Conservation (phyloP, 257 asterid genomes). For the Scutellaria minor region DNA sequence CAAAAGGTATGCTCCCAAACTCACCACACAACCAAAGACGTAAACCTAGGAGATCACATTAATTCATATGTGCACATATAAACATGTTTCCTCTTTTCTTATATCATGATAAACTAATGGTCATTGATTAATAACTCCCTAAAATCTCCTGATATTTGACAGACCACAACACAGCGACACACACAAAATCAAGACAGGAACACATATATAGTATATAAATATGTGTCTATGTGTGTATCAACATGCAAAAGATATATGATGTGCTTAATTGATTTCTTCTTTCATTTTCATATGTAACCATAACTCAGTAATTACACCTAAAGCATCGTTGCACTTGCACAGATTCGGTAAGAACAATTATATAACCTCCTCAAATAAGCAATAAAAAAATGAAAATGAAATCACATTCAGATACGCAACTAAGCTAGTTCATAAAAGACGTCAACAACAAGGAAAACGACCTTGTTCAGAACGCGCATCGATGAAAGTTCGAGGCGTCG, state of each 20-base stretch:
- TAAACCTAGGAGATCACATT: neutral
- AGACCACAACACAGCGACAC: neutral
- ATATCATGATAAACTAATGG: neutral
- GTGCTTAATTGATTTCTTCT: neutral
- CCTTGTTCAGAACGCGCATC: conserved; percentile 77
- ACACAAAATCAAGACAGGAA: neutral
- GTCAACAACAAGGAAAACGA: conserved; percentile 25
- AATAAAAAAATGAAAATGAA: neutral
- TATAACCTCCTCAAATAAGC: conserved; percentile 10
- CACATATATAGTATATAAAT: neutral
- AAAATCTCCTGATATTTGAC: conserved; percentile 10
- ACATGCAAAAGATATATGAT: neutral
- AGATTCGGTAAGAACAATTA: neutral
- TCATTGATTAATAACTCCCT: neutral
- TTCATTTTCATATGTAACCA: neutral
- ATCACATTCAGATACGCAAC: conserved; percentile 7
- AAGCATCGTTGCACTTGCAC: neutral
- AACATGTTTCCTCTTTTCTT: conserved; percentile 3
- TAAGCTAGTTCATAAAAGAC: conserved; percentile 4
- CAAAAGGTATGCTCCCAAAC: conserved; percentile 1
- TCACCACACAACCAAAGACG: conserved; percentile 2
- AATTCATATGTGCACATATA: neutral
- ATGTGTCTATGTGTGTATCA: neutral
- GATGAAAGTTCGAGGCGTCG: conserved; percentile 57
- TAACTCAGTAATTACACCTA: neutral